These are phyloP conservation scores for Phytophthora sojae DNA, from an alignment of 352 stramenopile genomes.

Conservation along the genomic window DNA sequence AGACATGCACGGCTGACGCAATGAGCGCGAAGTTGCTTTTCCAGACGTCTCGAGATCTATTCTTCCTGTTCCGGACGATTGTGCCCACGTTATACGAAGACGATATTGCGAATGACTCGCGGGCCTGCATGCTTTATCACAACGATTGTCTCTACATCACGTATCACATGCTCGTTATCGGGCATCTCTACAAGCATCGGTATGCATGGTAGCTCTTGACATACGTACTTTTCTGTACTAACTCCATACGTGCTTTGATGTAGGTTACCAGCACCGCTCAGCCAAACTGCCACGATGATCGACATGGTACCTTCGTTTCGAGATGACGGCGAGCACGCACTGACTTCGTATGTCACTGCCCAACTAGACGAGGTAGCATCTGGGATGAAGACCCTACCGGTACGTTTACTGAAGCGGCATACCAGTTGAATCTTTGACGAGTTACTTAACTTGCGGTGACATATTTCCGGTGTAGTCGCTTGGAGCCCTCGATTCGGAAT, in stretches of 20 bases:
- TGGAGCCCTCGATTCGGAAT: conserved; percentile 47
- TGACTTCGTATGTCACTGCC: conserved; percentile 52
- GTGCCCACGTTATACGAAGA: conserved; percentile 74
- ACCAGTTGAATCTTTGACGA: not conserved
- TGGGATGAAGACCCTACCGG: conserved; percentile 50
- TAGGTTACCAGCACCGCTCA: conserved; percentile 64
- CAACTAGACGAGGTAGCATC: conserved; percentile 57
- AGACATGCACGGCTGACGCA: conserved; percentile 56
- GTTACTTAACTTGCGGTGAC: not conserved
- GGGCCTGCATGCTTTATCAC: conserved; percentile 82
- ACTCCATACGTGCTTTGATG: not conserved
- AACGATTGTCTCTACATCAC: conserved; percentile 88
- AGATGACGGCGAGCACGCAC: conserved; percentile 60
- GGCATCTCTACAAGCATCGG: conserved; percentile 77
- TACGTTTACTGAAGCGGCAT: conserved; percentile 25
- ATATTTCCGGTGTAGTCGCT: conserved; percentile 39
- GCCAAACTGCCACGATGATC: conserved; percentile 75
- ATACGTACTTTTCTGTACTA: not conserved
- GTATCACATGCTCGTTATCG: conserved; percentile 82
- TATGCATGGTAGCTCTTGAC: conserved; percentile 24
- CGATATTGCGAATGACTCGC: conserved; percentile 70
- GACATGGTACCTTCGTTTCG: conserved; percentile 81
- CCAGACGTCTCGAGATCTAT: conserved; percentile 78
- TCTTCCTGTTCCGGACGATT: conserved; percentile 78
- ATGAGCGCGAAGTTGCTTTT: conserved; percentile 69